Evolutionary conservation across 495 filamentous ascomycete genomes (phyloP), one percentile per base, ranked within the genome.

Genomic region (Schizothecium vesticola): DNA sequence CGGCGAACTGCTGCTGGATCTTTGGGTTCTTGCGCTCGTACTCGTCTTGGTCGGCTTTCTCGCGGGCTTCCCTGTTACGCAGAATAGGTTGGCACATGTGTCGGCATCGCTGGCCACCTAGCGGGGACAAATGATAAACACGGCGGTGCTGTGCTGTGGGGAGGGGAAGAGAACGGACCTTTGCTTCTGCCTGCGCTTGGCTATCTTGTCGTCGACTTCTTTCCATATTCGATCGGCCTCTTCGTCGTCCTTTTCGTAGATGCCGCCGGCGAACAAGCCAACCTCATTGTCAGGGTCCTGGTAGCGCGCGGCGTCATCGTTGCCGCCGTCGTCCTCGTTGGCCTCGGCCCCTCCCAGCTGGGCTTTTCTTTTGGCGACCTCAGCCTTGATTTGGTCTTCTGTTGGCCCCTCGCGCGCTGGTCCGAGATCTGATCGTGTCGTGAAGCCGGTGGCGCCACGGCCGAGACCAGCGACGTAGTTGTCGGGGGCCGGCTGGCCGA

Each of bases 391-490:
- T 78, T 97, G 93, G 72, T 99, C 95, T 75, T 97, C 95, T 67
- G 91, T 97, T 23, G 95, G 96, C 13, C 95, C 95, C 85, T 98
- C 95, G 69, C 95, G 89, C 63, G 96, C 96, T 51, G 96, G 96
- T 57, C 95, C 95, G 33, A 99, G 84, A 86, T 99, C 95, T 57
- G 94, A 97, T 33, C 96, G 89, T 13, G 95, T 99, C 6, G 95
- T 98, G 80, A 99, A 99, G 33, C 96, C 95, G 0, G 96, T 99
- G 5, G 95, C 95, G 78, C 95, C 95, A 85, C 95, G 91, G 80
- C 95, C 95, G 68, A 99, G 87, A 85, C 95, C 95, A 57, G 95
- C 95, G 56, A 99, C 96, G 73, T 99, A 99, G 80, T 98, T 99
- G 74, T 97, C 95, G 25, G 95, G 95, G 67, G 95, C 95, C 31